Percentiles rank a stretch among this genome's conserved stretches.
These are phyloP conservation scores for Inga oerstediana DNA, from an alignment of 306 rosid genomes.

Conservation along the genomic window DNA sequence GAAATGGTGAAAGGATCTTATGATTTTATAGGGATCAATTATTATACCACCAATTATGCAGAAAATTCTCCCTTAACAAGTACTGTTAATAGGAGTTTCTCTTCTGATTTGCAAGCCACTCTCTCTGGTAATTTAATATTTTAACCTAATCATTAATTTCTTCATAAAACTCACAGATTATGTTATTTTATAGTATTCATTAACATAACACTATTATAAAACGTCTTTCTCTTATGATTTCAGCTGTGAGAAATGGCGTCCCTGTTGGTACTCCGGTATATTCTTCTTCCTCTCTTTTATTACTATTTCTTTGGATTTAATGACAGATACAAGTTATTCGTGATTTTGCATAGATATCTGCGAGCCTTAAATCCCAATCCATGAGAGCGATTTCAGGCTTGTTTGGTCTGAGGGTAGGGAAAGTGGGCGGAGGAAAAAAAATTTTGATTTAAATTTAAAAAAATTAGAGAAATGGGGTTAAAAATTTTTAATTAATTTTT, in stretches of 20 bases:
- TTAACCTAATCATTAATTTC: neutral
- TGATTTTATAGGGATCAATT: conserved; percentile 71
- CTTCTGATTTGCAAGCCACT: conserved; percentile 26
- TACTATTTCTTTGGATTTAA: neutral
- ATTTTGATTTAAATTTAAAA: no score
- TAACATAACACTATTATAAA: neutral
- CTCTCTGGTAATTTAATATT: neutral
- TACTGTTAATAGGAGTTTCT: conserved; percentile 34
- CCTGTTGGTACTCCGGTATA: conserved; percentile 9
- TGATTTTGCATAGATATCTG: no score
- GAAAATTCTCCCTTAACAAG: conserved; percentile 19
- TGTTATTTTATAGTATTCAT: no score
- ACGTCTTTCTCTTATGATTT: neutral
- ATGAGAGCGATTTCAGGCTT: no score
- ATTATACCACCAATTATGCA: conserved; percentile 51
- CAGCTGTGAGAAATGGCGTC: conserved; percentile 15
- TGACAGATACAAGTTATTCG: no score
- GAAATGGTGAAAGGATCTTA: conserved; percentile 38
- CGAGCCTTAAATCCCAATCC: no score
- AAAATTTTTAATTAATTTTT: no score
- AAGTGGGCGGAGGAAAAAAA: no score
- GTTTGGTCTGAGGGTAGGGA: no score
- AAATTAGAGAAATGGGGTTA: no score
- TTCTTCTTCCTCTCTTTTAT: neutral
- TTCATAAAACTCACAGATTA: neutral